phyloP scores from a whole-genome alignment of 2,329 filamentous ascomycete species.

The Colletotrichum costaricense region DNA sequence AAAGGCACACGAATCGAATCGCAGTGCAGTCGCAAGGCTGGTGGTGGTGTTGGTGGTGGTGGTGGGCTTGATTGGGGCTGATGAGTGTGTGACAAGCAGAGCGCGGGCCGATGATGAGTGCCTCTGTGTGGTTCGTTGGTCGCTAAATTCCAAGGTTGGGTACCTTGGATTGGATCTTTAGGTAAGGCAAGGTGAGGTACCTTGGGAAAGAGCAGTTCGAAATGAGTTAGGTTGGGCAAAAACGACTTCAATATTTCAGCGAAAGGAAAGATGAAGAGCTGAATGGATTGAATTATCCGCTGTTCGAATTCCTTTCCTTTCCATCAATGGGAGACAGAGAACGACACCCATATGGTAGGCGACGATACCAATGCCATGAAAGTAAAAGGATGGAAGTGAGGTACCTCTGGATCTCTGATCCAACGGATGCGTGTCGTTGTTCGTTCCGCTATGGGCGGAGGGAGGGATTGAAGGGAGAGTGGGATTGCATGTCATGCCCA shows the following conservation, averaged over 20 bases:
- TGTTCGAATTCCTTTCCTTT: not conserved
- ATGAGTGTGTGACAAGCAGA: not conserved
- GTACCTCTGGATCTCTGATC: not conserved
- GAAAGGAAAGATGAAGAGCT: not conserved
- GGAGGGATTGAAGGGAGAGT: conserved; percentile 1
- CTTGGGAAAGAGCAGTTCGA: not conserved
- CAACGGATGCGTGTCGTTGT: not conserved
- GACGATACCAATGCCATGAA: not conserved
- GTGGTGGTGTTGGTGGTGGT: not conserved
- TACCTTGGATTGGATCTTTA: too few relatives aligned
- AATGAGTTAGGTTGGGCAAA: not conserved
- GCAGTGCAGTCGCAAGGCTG: not conserved
- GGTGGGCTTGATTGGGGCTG: not conserved
- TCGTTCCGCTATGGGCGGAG: not conserved
- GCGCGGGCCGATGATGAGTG: not conserved
- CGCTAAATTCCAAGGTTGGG: not conserved
- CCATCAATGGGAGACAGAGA: not conserved
- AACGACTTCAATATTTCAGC: not conserved
- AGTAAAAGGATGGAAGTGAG: not conserved
- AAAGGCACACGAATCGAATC: not conserved
- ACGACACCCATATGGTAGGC: not conserved
- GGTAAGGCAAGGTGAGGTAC: not conserved
- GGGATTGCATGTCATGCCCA: not conserved
- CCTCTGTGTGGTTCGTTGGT: not conserved
- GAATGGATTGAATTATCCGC: not conserved